These are phyloP conservation scores for Wickerhamomyces sp. DNA, from an alignment of 1,139 yeast species.

Conservation along the genomic window DNA sequence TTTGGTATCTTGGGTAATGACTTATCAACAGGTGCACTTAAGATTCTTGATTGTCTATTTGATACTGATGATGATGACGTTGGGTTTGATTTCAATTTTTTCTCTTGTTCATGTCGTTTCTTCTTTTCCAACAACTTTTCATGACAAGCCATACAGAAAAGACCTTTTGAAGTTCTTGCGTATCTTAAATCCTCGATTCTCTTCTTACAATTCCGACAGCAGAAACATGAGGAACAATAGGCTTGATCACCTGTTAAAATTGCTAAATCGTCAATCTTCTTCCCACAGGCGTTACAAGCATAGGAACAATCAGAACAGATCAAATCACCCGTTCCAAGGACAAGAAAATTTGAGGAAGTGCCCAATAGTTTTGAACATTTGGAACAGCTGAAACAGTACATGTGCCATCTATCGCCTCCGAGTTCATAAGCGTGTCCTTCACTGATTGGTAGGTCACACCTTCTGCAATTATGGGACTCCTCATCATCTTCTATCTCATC, in stretches of 20 bases:
- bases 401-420: constrained; percentile 95
- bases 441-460: constrained; percentile 36
- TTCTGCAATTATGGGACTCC: constrained; percentile 21
- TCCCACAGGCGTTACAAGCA: constrained; percentile 80
- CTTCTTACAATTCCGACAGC: constrained; percentile 83
- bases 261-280: constrained; percentile 93
- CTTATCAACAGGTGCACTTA: constrained; percentile 16
- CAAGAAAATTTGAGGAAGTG: constrained; percentile 83
- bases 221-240: constrained; percentile 86
- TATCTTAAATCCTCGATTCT: constrained; percentile 86
- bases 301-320: constrained; percentile 91
- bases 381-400: constrained; percentile 84
- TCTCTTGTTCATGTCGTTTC: constrained; percentile 23
- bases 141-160: constrained; percentile 92
- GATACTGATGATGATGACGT: too few species aligned
- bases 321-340: constrained; percentile 85
- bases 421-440: constrained; percentile 81
- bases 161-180: constrained; percentile 90
- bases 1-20: constrained; percentile 27
- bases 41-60: constrained; percentile 5
- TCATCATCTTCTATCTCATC: constrained; percentile 7
- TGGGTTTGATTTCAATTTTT: constrained; percentile 8
- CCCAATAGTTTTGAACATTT: constrained; percentile 75
- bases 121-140: constrained; percentile 63
- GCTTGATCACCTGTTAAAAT: constrained; percentile 90